Conservation (phyloP, 1,284 basidiomycete species). For the Ustilago tritici region DNA sequence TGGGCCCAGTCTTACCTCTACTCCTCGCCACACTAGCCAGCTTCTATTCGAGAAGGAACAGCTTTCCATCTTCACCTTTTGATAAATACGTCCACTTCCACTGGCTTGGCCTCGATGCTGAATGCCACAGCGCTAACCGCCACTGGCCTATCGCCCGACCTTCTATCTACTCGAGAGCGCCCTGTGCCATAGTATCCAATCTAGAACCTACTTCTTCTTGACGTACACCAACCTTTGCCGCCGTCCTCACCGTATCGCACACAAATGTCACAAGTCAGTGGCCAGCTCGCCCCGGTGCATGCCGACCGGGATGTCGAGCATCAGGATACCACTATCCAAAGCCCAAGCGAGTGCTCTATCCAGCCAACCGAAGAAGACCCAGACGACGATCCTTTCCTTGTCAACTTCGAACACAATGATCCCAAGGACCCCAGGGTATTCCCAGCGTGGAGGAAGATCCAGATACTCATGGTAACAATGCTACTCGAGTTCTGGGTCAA, state of each 20-base stretch:
- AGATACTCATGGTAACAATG: constrained; percentile 44
- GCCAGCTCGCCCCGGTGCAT: not conserved
- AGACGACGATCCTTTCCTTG: constrained; percentile 29
- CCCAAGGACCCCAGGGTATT: constrained; percentile 41
- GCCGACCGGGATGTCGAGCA: constrained; percentile 8
- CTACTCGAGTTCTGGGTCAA: constrained; percentile 45
- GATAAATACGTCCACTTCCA: not conserved
- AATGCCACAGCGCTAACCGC: not conserved
- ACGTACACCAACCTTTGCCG: not conserved
- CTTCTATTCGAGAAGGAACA: not conserved
- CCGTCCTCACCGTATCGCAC: not conserved
- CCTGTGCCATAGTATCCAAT: not conserved
- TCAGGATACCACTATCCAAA: not conserved
- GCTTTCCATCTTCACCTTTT: not conserved
- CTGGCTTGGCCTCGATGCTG: constrained; percentile 15
- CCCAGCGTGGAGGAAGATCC: constrained; percentile 34
- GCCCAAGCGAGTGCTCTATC: constrained; percentile 12
- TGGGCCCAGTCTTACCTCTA: not conserved
- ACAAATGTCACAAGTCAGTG: constrained; percentile 12
- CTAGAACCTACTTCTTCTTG: constrained; percentile 1
- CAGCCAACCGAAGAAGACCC: constrained; percentile 6
- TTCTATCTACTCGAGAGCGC: constrained; percentile 4
- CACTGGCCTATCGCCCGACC: not conserved
- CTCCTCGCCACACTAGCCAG: not conserved
- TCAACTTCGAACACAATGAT: constrained; percentile 42